These are phyloP conservation scores for Aspergillus ochraceus DNA, from an alignment of 2,329 filamentous ascomycete genomes.

Conservation along the genomic window DNA sequence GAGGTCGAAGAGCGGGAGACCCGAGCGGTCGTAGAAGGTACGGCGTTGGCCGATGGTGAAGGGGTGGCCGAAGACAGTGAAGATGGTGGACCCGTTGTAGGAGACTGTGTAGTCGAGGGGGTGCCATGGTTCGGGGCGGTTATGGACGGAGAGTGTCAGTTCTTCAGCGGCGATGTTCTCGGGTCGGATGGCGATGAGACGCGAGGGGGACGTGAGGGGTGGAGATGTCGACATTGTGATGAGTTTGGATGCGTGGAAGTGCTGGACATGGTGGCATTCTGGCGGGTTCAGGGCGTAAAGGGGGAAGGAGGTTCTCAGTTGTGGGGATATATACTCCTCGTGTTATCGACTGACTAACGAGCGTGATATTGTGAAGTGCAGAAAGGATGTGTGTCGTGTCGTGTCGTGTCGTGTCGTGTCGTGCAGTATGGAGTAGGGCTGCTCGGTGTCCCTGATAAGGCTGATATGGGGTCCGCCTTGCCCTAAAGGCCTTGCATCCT, in stretches of 20 bases:
- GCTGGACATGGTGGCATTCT: too few species aligned
- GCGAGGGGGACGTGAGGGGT: constrained; percentile 2
- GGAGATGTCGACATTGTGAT: background rate
- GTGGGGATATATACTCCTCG: background rate
- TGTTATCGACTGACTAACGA: too few species aligned
- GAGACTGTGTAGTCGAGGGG: constrained; percentile 16
- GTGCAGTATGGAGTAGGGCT: background rate
- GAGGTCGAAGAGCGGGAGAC: constrained; percentile 19
- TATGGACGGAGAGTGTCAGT: constrained; percentile 10
- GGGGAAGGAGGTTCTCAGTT: background rate
- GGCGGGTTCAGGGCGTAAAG: too few species aligned
- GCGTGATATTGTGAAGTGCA: background rate
- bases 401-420: too few species aligned
- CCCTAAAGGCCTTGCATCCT: background rate
- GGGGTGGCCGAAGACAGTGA: constrained; percentile 16
- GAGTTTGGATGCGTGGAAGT: background rate
- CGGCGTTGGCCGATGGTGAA: constrained; percentile 16
- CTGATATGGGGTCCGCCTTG: constrained; percentile 3
- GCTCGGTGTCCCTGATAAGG: background rate
- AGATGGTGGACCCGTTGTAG: constrained; percentile 7
- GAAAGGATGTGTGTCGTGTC: too few species aligned
- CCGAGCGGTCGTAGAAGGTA: constrained; percentile 16
- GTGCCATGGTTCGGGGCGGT: constrained; percentile 19
- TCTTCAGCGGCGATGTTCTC: constrained; percentile 12
- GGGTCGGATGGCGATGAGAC: constrained; percentile 16